Base-by-base conservation (phyloP, 768 basidiomycete genomes). In the Dioszegia aurantiaca region DNA sequence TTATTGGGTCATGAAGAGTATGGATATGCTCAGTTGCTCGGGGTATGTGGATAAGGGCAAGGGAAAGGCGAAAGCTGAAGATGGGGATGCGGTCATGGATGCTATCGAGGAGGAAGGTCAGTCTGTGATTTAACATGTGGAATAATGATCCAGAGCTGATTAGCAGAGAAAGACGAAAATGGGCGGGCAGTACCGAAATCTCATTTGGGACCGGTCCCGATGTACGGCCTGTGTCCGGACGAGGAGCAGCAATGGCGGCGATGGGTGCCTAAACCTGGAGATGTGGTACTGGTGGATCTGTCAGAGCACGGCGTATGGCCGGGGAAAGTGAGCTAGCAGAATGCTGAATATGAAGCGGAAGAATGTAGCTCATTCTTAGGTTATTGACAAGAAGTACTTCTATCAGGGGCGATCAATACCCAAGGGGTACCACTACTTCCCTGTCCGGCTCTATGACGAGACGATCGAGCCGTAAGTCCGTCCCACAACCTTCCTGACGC, bases 321-420 rank as follows among this genome's bases (percentile, higher is more conserved):
- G 3, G 70, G 70, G 9, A 72, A 72, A 57, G 70, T 72, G 31
- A 31, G 33, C 8, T 10, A 3, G 11, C 21, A 23, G n/a, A n/a
- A n/a, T n/a, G n/a, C n/a, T n/a, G n/a, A n/a, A n/a, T n/a, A n/a
- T n/a, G n/a, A n/a, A n/a, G n/a, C n/a, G n/a, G n/a, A 23, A 16
- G 16, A 8, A 42, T 21, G 10, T 49, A 24, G 26, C 41, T 19
- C 30, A 23, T 28, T 8, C 17, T 8, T 49, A 69, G 71, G 61
- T 73, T 28, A 73, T 73, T 42, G 69, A 73, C 55, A 68, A 65
- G 59, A 68, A 68, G 54, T 42, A 33, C 12, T 68, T 68, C 58
- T 70, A 63, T 41, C 66, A 68, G 53, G 71, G 68, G 16, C 47
- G 71, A 26, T 64, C 66, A 2, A 53, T 64, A 3, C 71, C 71